Evolutionary conservation across 1,284 basidiomycete species (phyloP).

Genomic region (Melampsora americana): DNA sequence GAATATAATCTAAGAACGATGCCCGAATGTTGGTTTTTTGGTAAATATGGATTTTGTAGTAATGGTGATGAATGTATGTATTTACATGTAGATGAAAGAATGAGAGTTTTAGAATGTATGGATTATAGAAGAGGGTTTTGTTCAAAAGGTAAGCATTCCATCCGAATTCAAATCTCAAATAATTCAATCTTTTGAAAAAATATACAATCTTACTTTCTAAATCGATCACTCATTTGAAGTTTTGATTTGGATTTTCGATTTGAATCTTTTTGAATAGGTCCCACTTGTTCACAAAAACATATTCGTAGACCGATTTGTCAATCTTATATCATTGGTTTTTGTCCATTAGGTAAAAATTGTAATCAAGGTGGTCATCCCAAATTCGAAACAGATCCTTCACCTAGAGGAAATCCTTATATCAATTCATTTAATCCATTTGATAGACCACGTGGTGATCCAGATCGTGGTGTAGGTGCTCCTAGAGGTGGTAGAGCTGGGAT

Average conservation of each 20-base stretch:
- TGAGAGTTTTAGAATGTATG: slow-evolving; percentile 75
- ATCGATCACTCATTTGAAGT: neutral
- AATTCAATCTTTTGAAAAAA: no score
- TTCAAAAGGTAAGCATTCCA: slow-evolving; percentile 46
- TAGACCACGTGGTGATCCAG: slow-evolving; percentile 42
- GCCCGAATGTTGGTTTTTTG: slow-evolving; percentile 99
- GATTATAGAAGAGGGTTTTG: slow-evolving; percentile 96
- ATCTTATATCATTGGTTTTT: slow-evolving; percentile 87
- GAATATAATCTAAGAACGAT: slow-evolving; percentile 97
- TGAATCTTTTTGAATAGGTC: slow-evolving; percentile 61
- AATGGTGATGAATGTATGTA: slow-evolving; percentile 98
- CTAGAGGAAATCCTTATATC: slow-evolving; percentile 46
- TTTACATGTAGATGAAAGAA: slow-evolving; percentile 89
- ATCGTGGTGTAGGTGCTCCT: slow-evolving; percentile 20
- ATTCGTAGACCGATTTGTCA: slow-evolving; percentile 86
- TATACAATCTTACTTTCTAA: no score
- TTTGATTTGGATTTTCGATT: no score
- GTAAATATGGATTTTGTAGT: slow-evolving; percentile 96
- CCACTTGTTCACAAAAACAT: slow-evolving; percentile 85
- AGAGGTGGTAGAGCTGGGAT: neutral
- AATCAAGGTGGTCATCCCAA: slow-evolving; percentile 68
- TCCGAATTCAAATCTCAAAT: no score
- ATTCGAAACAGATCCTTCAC: slow-evolving; percentile 48
- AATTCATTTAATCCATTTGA: slow-evolving; percentile 45
- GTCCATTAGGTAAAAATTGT: slow-evolving; percentile 88